These are phyloP conservation scores for Hepatocystis sp. DNA, from an alignment of 169 alveolate species.

Conservation along the genomic window DNA sequence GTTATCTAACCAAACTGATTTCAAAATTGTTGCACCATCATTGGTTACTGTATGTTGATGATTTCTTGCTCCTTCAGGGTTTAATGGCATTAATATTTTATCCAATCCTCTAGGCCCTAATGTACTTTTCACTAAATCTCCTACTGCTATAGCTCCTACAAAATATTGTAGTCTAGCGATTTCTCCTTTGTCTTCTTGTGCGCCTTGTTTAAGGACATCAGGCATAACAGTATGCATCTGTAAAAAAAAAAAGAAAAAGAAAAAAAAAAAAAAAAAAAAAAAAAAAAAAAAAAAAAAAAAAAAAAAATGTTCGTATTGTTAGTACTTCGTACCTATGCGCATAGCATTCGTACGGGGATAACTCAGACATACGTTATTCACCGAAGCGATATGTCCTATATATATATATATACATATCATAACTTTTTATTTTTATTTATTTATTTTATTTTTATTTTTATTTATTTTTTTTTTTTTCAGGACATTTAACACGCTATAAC, in stretches of 20 bases:
- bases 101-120: slow-evolving; percentile 99
- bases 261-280: neutral
- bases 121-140: slow-evolving; percentile 99
- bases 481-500: too few species aligned
- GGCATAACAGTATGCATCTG: slow-evolving; percentile 91
- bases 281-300: too few species aligned
- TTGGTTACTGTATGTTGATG: slow-evolving; percentile 96
- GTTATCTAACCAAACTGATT: slow-evolving; percentile 98
- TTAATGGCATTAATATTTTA: slow-evolving; percentile 95
- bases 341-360: too few species aligned
- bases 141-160: slow-evolving; percentile 99
- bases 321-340: too few species aligned
- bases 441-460: too few species aligned
- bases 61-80: slow-evolving; percentile 89
- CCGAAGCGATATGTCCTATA: too few species aligned
- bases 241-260: slow-evolving; percentile 10
- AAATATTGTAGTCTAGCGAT: slow-evolving; percentile 96
- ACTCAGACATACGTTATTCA: too few species aligned
- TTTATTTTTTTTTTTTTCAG: too few species aligned
- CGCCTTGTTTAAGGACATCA: slow-evolving; percentile 94
- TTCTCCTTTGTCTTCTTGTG: slow-evolving; percentile 97
- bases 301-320: too few species aligned
- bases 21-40: slow-evolving; percentile 99
- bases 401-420: too few species aligned
- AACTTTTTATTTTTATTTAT: too few species aligned